Conservation (phyloP, 1,139 yeast species). For the Debaryomyces singareniensis region DNA sequence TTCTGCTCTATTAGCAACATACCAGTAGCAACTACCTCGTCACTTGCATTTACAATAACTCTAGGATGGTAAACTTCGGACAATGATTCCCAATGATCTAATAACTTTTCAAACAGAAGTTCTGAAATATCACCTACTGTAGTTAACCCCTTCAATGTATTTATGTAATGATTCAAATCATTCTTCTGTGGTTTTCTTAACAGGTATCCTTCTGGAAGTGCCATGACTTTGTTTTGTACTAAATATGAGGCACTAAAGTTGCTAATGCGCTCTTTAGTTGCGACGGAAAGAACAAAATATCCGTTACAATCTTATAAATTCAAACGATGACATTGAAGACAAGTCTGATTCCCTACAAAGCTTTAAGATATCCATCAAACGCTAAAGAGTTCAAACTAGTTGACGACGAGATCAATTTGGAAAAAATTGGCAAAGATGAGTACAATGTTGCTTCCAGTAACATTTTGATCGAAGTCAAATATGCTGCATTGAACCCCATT, state of each 20-base stretch:
- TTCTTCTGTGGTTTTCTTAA: conserved; percentile 40
- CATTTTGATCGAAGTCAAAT: conserved; percentile 51
- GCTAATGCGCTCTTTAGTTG: neutral
- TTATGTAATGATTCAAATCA: conserved; percentile 45
- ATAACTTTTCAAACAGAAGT: conserved; percentile 34
- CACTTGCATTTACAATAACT: conserved; percentile 49
- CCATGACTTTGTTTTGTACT: conserved; percentile 5
- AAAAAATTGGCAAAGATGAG: conserved; percentile 25
- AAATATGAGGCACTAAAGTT: neutral
- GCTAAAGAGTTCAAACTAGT: too few relatives aligned
- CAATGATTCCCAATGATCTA: conserved; percentile 43
- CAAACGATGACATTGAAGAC: neutral
- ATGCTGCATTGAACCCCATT: conserved; percentile 63
- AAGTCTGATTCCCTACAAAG: too few relatives aligned
- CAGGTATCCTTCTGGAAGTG: conserved; percentile 46
- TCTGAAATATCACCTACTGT: conserved; percentile 54
- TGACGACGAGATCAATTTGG: too few relatives aligned
- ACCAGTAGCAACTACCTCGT: conserved; percentile 42
- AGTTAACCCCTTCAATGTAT: conserved; percentile 51
- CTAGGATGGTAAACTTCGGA: conserved; percentile 48
- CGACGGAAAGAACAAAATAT: neutral
- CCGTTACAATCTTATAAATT: neutral
- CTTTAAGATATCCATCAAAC: too few relatives aligned
- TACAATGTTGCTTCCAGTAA: conserved; percentile 33
- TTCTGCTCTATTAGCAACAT: conserved; percentile 53